Evolutionary conservation across 495 filamentous ascomycete species (phyloP).

Genomic region (Xylaria sp.): DNA sequence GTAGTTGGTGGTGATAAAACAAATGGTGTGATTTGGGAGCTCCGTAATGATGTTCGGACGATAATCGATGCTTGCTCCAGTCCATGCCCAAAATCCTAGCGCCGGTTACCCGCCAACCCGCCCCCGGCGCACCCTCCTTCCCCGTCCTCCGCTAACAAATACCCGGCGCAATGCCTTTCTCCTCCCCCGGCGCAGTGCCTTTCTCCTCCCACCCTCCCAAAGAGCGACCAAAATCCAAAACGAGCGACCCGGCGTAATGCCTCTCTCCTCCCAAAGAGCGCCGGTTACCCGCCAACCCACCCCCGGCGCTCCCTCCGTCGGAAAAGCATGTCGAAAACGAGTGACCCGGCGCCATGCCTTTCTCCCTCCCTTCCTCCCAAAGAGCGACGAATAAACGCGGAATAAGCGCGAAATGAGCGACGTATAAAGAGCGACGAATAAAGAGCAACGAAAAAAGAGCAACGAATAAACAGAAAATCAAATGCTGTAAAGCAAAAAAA

Average conservation of each 20-base stretch:
- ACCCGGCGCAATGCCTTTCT: not conserved
- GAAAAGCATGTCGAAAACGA: conserved; percentile 2
- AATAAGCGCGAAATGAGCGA: not conserved
- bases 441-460: not conserved
- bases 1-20: not conserved
- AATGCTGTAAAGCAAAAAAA: no score
- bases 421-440: not conserved
- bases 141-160: not conserved
- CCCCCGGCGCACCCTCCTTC: conserved; percentile 7
- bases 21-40: not conserved
- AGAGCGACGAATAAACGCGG: not conserved
- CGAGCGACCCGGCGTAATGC: not conserved
- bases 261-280: not conserved
- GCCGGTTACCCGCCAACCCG: conserved; percentile 8
- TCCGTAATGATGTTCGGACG: not conserved
- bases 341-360: conserved; percentile 4
- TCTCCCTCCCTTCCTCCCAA: conserved; percentile 15
- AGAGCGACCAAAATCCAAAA: conserved; percentile 2
- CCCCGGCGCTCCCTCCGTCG: conserved; percentile 9
- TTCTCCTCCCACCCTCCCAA: not conserved
- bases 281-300: conserved; percentile 7
- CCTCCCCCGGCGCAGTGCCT: not conserved
- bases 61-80: conserved; percentile 7
- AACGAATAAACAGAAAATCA: not conserved
- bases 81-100: conserved; percentile 1